These are phyloP conservation scores for Acrodontium crateriforme DNA, from an alignment of 2,329 filamentous ascomycete species.

Conservation along the genomic window DNA sequence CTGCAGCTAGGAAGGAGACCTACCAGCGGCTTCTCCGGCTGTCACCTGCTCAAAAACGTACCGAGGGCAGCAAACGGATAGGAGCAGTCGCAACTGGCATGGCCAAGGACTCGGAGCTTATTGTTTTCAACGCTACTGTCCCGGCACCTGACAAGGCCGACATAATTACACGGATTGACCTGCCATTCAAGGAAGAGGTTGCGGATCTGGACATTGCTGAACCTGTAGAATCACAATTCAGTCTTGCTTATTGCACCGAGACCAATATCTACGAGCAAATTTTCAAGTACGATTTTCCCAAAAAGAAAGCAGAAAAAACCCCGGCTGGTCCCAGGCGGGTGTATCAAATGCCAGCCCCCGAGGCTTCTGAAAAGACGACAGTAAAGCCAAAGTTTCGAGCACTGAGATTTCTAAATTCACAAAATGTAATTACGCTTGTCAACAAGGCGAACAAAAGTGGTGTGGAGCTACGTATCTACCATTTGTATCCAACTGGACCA, in stretches of 20 bases:
- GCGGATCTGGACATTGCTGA: conserved; percentile 59
- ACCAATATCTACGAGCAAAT: conserved; percentile 58
- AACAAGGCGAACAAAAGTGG: conserved; percentile 42
- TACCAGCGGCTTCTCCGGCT: conserved; percentile 47
- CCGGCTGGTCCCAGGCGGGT: conserved; percentile 31
- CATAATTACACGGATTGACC: conserved; percentile 39
- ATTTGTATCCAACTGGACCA: conserved; percentile 46
- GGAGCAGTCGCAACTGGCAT: conserved; percentile 70
- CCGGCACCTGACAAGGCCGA: conserved; percentile 37
- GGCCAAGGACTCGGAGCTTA: conserved; percentile 58
- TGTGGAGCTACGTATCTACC: conserved; percentile 41
- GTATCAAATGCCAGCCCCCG: conserved; percentile 26
- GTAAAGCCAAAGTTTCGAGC: conserved; percentile 39
- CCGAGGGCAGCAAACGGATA: conserved; percentile 45
- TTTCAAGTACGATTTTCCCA: conserved; percentile 36
- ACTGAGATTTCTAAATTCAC: conserved; percentile 41
- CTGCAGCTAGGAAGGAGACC: conserved; percentile 37
- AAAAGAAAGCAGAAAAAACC: conserved; percentile 23
- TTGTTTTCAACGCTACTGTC: conserved; percentile 58
- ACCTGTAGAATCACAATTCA: conserved; percentile 47
- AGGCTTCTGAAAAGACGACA: conserved; percentile 13
- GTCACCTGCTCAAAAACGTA: conserved; percentile 38
- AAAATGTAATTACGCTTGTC: conserved; percentile 39
- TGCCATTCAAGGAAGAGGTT: conserved; percentile 41
- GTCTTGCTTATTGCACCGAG: conserved; percentile 66